phyloP scores from a whole-genome alignment of 1,284 basidiomycete genomes.

The Puccinia brachypodii region DNA sequence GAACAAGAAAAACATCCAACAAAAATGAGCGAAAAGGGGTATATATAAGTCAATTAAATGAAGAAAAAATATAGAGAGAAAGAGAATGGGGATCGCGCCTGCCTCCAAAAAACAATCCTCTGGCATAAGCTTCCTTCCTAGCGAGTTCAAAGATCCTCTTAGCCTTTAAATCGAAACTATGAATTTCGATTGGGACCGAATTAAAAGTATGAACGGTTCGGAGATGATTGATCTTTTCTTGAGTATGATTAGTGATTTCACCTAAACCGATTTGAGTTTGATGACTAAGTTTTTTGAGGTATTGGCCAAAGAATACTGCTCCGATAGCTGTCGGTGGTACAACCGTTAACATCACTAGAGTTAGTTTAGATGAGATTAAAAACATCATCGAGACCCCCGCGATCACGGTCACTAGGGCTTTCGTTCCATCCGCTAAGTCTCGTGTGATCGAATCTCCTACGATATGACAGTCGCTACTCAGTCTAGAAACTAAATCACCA shows the following conservation, averaged over 20 bases:
- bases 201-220: conserved; percentile 93
- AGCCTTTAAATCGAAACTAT: conserved; percentile 63
- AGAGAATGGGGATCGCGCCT: conserved; percentile 41
- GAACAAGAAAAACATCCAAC: background rate
- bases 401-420: conserved; percentile 78
- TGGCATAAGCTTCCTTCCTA: conserved; percentile 83
- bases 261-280: conserved; percentile 90
- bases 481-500: conserved; percentile 86
- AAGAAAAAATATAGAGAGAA: background rate
- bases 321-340: conserved; percentile 94
- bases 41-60: too few relatives aligned
- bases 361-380: conserved; percentile 85
- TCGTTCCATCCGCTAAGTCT: conserved; percentile 84
- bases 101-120: conserved; percentile 80
- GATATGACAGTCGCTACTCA: conserved; percentile 88
- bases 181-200: conserved; percentile 69
- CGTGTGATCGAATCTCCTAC: conserved; percentile 92
- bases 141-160: conserved; percentile 72
- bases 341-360: conserved; percentile 85
- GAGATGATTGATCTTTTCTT: conserved; percentile 88
- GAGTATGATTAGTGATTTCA: conserved; percentile 82
- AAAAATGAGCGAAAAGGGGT: conserved; percentile 17
- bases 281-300: conserved; percentile 86
- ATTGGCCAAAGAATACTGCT: conserved; percentile 93
- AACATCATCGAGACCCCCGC: conserved; percentile 96